Evolutionary conservation across 805 yeast genomes (phyloP).

Genomic region (Priceomyces carsonii): DNA sequence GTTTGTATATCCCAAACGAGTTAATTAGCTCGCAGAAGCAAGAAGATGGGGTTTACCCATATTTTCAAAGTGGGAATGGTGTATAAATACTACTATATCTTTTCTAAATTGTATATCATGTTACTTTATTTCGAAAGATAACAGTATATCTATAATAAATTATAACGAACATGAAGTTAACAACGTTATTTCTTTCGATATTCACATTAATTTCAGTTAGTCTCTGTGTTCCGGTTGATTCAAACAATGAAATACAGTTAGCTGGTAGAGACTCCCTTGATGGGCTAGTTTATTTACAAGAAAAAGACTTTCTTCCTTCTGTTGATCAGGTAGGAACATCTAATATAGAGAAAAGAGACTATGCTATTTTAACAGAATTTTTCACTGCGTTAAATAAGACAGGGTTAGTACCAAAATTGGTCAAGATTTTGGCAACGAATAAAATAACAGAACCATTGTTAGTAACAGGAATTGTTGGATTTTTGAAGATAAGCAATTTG

Average conservation of each 20-base stretch:
- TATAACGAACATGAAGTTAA: slow-evolving; percentile 4
- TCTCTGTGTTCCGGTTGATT: slow-evolving; percentile 3
- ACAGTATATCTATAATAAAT: no score
- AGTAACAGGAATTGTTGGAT: slow-evolving; percentile 22
- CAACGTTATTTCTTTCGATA: slow-evolving; percentile 1
- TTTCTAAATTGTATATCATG: no score
- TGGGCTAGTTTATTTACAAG: background rate
- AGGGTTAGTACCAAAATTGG: slow-evolving; percentile 20
- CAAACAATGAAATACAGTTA: background rate
- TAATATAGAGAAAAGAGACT: slow-evolving; percentile 15
- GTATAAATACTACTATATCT: no score
- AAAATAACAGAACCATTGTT: slow-evolving; percentile 26
- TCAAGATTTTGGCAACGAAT: slow-evolving; percentile 20
- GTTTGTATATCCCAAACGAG: no score
- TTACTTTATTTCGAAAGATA: no score
- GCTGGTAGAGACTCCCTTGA: background rate
- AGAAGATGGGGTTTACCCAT: no score
- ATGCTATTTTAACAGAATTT: slow-evolving; percentile 21
- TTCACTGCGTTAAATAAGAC: slow-evolving; percentile 21
- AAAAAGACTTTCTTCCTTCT: background rate
- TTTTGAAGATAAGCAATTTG: slow-evolving; percentile 22
- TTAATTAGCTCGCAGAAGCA: no score
- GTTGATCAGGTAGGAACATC: background rate
- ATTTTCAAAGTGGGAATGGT: no score
- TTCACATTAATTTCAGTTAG: slow-evolving; percentile 2